These are phyloP conservation scores for Solanum tarijense DNA, from an alignment of 257 asterid genomes.

Conservation along the genomic window DNA sequence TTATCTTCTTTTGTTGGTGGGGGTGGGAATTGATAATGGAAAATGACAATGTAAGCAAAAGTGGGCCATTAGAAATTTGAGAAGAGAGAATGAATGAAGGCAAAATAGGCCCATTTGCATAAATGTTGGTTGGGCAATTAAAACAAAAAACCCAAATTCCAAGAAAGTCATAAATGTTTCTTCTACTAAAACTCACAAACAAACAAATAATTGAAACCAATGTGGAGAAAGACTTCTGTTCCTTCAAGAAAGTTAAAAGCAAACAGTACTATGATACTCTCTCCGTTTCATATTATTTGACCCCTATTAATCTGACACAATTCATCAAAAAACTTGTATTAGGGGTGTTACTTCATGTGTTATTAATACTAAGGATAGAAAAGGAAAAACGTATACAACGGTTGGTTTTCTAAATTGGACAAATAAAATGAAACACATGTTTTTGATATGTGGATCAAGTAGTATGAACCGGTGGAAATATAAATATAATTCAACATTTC, in stretches of 20 bases:
- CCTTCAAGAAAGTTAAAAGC: neutral
- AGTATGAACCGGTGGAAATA: neutral
- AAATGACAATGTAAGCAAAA: neutral
- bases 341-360: neutral
- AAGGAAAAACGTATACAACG: neutral
- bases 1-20: neutral
- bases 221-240: neutral
- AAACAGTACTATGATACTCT: neutral
- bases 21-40: neutral
- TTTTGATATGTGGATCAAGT: neutral
- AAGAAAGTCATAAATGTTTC: neutral
- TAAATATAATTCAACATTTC: conserved; percentile 6
- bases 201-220: neutral
- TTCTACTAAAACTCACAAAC: neutral
- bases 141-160: neutral
- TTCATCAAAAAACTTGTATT: too few species aligned
- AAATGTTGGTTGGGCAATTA: neutral
- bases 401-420: neutral
- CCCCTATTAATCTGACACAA: fast-evolving
- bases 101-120: neutral
- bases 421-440: neutral
- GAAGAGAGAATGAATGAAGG: neutral
- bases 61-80: neutral
- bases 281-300: neutral
- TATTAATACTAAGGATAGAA: neutral